A percentile compares a stretch with the other conserved stretches of the same genome.
Evolutionary conservation across 352 stramenopile genomes (phyloP).

Genomic region (Peronospora farinosa): DNA sequence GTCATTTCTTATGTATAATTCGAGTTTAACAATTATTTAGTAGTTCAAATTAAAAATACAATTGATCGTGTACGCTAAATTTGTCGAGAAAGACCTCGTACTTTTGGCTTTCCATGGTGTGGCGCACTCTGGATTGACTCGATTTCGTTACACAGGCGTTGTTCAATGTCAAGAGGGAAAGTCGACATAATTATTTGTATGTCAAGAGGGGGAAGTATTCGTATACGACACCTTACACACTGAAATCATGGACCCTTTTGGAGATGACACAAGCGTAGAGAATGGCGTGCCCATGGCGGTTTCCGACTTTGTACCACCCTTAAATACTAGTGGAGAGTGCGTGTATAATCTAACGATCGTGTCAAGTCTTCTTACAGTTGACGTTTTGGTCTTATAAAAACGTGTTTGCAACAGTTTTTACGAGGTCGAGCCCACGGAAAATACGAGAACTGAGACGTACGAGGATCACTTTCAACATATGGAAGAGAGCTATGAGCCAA

Average conservation of each 20-base stretch:
- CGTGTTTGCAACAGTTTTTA: constrained; percentile 45
- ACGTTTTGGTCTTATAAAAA: not conserved
- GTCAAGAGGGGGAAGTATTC: constrained; percentile 14
- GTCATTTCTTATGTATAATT: no score
- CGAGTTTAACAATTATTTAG: no score
- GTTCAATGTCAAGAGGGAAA: no score
- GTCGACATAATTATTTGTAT: no score
- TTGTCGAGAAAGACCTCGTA: no score
- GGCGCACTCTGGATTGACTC: constrained; percentile 9
- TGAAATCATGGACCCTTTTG: constrained; percentile 56
- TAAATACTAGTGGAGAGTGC: constrained; percentile 47
- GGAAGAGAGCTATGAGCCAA: constrained; percentile 24
- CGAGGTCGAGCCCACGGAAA: constrained; percentile 45
- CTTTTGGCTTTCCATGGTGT: constrained; percentile 9
- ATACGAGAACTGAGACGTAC: constrained; percentile 10
- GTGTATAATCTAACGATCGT: constrained; percentile 6
- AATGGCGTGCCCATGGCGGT: constrained; percentile 35
- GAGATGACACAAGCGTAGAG: constrained; percentile 30
- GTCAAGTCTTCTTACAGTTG: not conserved
- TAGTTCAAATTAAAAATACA: no score
- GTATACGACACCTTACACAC: not conserved
- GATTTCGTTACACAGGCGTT: no score
- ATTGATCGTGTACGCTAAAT: no score
- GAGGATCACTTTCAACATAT: constrained; percentile 16
- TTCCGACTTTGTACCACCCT: constrained; percentile 53